These are phyloP conservation scores for Gremmenia infestans DNA, from an alignment of 2,329 filamentous ascomycete species.

Conservation along the genomic window DNA sequence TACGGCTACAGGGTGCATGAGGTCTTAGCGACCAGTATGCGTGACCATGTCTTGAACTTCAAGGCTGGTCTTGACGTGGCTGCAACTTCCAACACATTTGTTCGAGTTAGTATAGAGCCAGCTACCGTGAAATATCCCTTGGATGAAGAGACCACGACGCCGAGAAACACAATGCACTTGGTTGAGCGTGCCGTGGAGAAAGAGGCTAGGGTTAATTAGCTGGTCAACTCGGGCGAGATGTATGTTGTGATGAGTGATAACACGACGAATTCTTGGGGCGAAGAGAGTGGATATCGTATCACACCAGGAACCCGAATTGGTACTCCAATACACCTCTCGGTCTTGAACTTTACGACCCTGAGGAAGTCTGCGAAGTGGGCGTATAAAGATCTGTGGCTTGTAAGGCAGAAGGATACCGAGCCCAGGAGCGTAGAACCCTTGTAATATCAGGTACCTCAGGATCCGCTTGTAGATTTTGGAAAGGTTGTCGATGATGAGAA, in stretches of 20 bases:
- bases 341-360: constrained; percentile 43
- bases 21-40: constrained; percentile 43
- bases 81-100: constrained; percentile 42
- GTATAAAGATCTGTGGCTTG: constrained; percentile 46
- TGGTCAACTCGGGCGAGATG: constrained; percentile 41
- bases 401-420: constrained; percentile 49
- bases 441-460: constrained; percentile 40
- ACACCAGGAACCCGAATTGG: constrained; percentile 35
- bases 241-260: constrained; percentile 49
- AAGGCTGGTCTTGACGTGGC: constrained; percentile 50
- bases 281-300: constrained; percentile 48
- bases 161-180: constrained; percentile 49
- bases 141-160: constrained; percentile 37
- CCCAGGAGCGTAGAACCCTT: constrained; percentile 40
- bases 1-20: constrained; percentile 49
- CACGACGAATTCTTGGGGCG: constrained; percentile 44
- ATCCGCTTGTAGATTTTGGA: constrained; percentile 47
- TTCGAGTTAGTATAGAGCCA: constrained; percentile 27
- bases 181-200: constrained; percentile 37
- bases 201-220: constrained; percentile 44
- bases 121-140: constrained; percentile 40
- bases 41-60: constrained; percentile 52
- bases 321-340: constrained; percentile 40
- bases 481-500: constrained; percentile 43
- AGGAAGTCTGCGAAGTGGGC: constrained; percentile 44